Base-by-base conservation (phyloP, 345 rosid genomes). In the Eucalyptus leucophloia region DNA sequence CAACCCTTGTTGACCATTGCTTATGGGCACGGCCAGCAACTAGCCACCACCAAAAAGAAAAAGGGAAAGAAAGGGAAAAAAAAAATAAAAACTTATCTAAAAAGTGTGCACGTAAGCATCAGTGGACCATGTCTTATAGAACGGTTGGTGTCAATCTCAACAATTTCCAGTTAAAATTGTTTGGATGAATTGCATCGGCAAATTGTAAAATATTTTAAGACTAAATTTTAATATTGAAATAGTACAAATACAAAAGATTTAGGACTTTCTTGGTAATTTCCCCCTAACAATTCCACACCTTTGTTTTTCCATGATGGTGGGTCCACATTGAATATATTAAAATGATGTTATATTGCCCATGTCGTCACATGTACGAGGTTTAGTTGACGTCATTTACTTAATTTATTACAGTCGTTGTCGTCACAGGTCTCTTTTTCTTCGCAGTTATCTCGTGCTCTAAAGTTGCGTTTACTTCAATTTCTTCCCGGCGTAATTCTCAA, bases 21-120 rank as follows among this genome's bases (percentile, higher is more conserved):
- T 54, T 4, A 24, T 56, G 28, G 60, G 12, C 12, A 24, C 0
- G 0, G 28, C 12, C 1, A 23, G 5, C 30, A 0, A 56, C 28
- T 10, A 24, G 62, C 12, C 62, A 56, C 62, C 24, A 56, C 12
- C 62, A 56, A 24, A 56, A 23, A 56, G 62, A 56, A 56, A 23
- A 56, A 56, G 3, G 1, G 6, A 56, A 56, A 56, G 13, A 56
- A 24, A 56, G 13, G 13, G 30, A 4, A 8, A 56, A 56, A 56
- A 2, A 10, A 24, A 56, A 0, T 56, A 24, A 56, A 56, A 56
- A 56, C 30, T 56, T 10, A 4, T 56, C 62, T 56, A 56, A 56
- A 56, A 24, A 10, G 28, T 24, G 13, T 56, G 4, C 13, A 56
- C 1, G 0, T 56, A 0, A 56, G 12, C 30, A 0, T 24, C 2